Evolutionary conservation across 2,329 filamentous ascomycete genomes (phyloP).

Genomic region (Lecanicillium sp.): DNA sequence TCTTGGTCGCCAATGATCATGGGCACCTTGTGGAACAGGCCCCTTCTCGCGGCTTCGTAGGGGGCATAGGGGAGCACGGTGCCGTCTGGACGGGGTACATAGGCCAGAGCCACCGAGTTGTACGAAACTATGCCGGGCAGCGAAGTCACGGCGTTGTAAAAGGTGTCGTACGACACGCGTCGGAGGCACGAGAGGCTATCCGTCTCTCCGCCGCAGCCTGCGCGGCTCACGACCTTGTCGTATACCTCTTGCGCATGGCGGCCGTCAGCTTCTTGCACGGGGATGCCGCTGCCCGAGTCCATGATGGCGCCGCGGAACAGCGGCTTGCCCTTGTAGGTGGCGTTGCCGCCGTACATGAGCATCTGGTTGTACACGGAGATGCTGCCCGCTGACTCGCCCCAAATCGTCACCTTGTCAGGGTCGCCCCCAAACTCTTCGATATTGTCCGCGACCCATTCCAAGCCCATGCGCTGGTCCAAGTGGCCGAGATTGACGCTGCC

Average conservation of each 20-base stretch:
- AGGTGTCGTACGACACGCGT: constrained; percentile 21
- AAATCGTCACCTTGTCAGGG: constrained; percentile 55
- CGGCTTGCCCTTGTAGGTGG: constrained; percentile 54
- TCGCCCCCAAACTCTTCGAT: constrained; percentile 61
- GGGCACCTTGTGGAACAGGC: constrained; percentile 42
- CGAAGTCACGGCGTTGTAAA: constrained; percentile 57
- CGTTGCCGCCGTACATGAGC: constrained; percentile 52
- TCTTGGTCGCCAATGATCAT: constrained; percentile 65
- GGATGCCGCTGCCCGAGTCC: constrained; percentile 47
- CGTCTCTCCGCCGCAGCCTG: constrained; percentile 37
- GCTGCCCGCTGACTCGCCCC: constrained; percentile 51
- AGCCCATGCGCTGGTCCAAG: constrained; percentile 50
- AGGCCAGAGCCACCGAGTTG: constrained; percentile 59
- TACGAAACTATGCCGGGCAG: neutral
- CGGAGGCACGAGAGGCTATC: constrained; percentile 7
- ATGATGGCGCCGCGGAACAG: constrained; percentile 61
- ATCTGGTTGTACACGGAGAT: constrained; percentile 59
- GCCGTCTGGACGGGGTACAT: constrained; percentile 67
- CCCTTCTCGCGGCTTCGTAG: constrained; percentile 44
- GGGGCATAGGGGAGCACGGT: constrained; percentile 53
- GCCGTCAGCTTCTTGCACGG: constrained; percentile 44
- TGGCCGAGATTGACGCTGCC: constrained; percentile 52
- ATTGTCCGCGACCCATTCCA: constrained; percentile 58
- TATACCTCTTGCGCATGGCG: constrained; percentile 49
- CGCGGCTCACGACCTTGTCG: constrained; percentile 38